A percentile compares a stretch with the other conserved stretches of the same genome.
Conservation (phyloP, 768 basidiomycete genomes). For the Daedaleopsis sinensis region DNA sequence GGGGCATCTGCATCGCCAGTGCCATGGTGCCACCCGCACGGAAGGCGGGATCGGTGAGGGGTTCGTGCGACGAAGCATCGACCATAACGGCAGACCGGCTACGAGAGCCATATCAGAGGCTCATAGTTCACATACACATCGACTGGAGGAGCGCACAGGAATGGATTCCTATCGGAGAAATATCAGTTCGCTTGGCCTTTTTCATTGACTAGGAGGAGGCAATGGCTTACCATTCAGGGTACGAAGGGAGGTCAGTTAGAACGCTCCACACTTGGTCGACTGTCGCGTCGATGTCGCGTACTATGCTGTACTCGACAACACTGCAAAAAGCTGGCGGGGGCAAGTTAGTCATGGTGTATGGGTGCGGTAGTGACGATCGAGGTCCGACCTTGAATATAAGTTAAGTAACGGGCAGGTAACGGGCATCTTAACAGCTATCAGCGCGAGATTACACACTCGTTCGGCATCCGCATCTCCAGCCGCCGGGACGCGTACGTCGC, state of each 20-base stretch:
- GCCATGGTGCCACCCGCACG: slow-evolving; percentile 52
- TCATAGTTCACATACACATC: neutral
- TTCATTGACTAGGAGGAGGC: neutral
- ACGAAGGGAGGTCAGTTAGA: slow-evolving; percentile 61
- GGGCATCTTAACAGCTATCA: too few relatives aligned
- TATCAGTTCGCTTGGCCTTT: neutral
- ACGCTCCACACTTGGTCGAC: slow-evolving; percentile 62
- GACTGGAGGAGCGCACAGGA: slow-evolving; percentile 49
- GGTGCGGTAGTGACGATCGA: neutral
- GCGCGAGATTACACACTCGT: too few relatives aligned
- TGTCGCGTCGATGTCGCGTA: slow-evolving; percentile 57
- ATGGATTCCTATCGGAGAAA: slow-evolving; percentile 57
- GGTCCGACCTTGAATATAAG: too few relatives aligned
- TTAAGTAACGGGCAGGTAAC: too few relatives aligned
- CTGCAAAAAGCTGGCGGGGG: slow-evolving; percentile 44
- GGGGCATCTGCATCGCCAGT: slow-evolving; percentile 63
- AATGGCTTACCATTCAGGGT: slow-evolving; percentile 58
- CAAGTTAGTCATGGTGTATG: slow-evolving; percentile 20
- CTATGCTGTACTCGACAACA: slow-evolving; percentile 50
- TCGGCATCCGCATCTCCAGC: too few relatives aligned
- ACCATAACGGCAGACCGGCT: slow-evolving; percentile 55
- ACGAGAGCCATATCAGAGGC: neutral
- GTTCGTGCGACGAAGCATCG: slow-evolving; percentile 40
- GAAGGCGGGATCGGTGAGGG: slow-evolving; percentile 50
- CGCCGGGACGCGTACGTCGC: too few relatives aligned